Evolutionary conservation across 805 yeast genomes (phyloP), one percentile per base, ranked within the genome.

Genomic region (Kodamaea nitidulidarum): DNA sequence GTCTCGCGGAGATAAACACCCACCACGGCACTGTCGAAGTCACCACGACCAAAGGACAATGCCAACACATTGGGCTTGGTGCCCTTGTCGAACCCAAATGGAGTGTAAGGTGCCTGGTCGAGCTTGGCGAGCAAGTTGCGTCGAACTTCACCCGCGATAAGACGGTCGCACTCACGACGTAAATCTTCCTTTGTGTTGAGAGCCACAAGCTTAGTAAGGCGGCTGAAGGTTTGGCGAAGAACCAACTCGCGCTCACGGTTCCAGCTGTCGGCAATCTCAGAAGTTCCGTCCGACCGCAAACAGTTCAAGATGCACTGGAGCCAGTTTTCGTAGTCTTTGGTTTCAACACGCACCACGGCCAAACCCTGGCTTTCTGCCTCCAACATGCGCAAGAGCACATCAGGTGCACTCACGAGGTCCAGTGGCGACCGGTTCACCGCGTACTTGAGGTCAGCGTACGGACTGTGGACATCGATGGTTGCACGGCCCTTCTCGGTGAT

Each of bases 41-140:
- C 82, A 54, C 96, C 97, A 61, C 82, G 82, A 51, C 98, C 98
- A 50, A 84, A 80, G 0, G 95, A 76, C 21, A 93, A 52, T 0
- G 96, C 80, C 47, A 93, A 67, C 0, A 88, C 91, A 45, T 84
- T 80, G 15, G 98, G 96, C 38, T 80, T 72, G 4, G 95, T 84
- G 32, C 97, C 96, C 42, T 76, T 72, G 32, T 78, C 85, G 48
- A 73, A 82, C 4, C 85, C 83, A 33, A 76, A 73, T 4, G 98
- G 96, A 49, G 84, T 80, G 61, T 69, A 90, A 22, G 99, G 97
- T 2, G 98, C 96, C 66, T 90, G 98, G 58, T 91, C 93, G 25
- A 93, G 71, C 52, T 81, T 83, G 15, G 75, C 71, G 57, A 78
- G 67, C 53, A 91, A 84, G 20, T 75, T 68, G 31, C 75, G 72